A percentile compares a stretch with the other conserved stretches of the same genome.
These are phyloP conservation scores for Saccharomycopsis fermentans DNA, from an alignment of 805 yeast species.

Conservation along the genomic window DNA sequence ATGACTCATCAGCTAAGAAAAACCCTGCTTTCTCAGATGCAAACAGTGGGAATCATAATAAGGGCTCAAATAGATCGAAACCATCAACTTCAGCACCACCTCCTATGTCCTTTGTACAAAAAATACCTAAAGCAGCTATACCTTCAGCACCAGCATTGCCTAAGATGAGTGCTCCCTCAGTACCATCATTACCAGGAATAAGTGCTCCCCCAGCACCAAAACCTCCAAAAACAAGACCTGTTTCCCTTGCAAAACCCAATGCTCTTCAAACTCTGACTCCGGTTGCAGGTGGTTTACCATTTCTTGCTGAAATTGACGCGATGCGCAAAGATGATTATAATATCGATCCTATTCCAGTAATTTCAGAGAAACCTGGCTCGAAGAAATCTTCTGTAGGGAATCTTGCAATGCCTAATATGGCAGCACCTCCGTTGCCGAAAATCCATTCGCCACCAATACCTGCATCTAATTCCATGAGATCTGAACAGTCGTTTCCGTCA, in stretches of 20 bases:
- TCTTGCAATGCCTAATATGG: constrained; percentile 18
- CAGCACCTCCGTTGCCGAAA: constrained; percentile 24
- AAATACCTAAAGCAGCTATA: neutral
- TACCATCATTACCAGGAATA: constrained; percentile 12
- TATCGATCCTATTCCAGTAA: constrained; percentile 5
- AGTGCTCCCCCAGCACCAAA: constrained; percentile 26
- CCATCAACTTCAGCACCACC: constrained; percentile 18
- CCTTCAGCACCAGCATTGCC: constrained; percentile 23
- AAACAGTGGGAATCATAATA: constrained; percentile 13
- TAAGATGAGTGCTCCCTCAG: constrained; percentile 10
- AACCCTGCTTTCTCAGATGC: constrained; percentile 1
- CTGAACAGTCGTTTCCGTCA: constrained; percentile 13
- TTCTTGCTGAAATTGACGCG: constrained; percentile 47
- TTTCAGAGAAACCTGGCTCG: constrained; percentile 19
- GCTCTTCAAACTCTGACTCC: too few relatives aligned
- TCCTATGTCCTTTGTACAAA: constrained; percentile 4
- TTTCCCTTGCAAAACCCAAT: neutral
- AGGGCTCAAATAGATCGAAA: constrained; percentile 2
- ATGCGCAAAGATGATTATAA: constrained; percentile 27
- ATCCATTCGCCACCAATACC: constrained; percentile 21
- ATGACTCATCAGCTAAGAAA: constrained; percentile 20
- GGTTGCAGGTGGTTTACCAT: constrained; percentile 30
- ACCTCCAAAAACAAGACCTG: neutral
- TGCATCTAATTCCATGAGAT: constrained; percentile 17
- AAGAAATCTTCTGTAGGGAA: constrained; percentile 20